phyloP scores from a whole-genome alignment of 495 filamentous ascomycete genomes.

The Penicillium waksmanii region DNA sequence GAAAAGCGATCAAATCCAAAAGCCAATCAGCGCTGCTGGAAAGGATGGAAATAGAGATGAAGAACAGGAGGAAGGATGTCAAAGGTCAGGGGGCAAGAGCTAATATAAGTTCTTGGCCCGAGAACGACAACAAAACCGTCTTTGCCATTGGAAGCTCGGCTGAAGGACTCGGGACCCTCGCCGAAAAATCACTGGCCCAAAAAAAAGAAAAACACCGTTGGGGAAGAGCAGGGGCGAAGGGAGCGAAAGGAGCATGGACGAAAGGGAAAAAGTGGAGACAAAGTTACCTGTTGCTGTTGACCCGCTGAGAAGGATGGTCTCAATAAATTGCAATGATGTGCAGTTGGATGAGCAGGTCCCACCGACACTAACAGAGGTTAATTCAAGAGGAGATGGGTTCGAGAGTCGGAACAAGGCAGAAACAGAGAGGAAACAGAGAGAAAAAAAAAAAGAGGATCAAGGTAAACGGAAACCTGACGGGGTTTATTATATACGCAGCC shows the following conservation, averaged over 20 bases:
- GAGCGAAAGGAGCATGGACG: neutral
- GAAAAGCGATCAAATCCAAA: slow-evolving; percentile 25
- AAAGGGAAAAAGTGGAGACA: slow-evolving; percentile 20
- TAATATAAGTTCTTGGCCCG: slow-evolving; percentile 26
- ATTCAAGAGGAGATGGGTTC: slow-evolving; percentile 13
- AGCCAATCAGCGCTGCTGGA: slow-evolving; percentile 41
- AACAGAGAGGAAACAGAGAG: neutral
- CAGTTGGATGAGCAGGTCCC: slow-evolving; percentile 26
- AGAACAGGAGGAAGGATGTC: slow-evolving; percentile 17
- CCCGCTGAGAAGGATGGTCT: slow-evolving; percentile 10
- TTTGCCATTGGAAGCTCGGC: neutral
- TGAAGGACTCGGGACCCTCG: slow-evolving; percentile 6
- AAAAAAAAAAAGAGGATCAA: neutral
- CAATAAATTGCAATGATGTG: slow-evolving; percentile 34
- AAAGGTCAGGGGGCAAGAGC: slow-evolving; percentile 5
- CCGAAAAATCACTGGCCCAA: slow-evolving; percentile 7
- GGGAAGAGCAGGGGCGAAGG: slow-evolving; percentile 9
- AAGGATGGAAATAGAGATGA: slow-evolving; percentile 29
- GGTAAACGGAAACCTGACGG: neutral
- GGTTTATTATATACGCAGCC: neutral
- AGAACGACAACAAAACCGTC: neutral
- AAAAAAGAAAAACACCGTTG: slow-evolving; percentile 14
- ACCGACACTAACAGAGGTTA: slow-evolving; percentile 24
- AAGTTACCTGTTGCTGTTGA: slow-evolving; percentile 19
- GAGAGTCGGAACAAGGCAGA: neutral